Percentiles rank a stretch among this genome's conserved stretches.
phyloP scores from a whole-genome alignment of 2,329 filamentous ascomycete genomes.

The Venturia nashicola region DNA sequence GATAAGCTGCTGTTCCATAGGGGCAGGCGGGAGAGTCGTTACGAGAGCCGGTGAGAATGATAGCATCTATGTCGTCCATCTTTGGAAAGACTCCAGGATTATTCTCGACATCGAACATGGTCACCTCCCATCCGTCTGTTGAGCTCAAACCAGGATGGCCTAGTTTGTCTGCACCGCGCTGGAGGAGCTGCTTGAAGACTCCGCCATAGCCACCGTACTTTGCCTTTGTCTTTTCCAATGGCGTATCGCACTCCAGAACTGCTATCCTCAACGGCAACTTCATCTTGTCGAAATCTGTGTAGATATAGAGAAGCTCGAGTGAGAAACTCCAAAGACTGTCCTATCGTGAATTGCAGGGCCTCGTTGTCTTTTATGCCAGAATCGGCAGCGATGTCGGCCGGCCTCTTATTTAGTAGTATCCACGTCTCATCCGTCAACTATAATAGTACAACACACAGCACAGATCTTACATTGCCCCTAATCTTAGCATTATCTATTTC shows the following conservation, averaged over 20 bases:
- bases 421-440: not conserved
- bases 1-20: not conserved
- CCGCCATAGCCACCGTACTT: slow-evolving; percentile 63
- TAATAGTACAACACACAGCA: no score
- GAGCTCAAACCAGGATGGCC: slow-evolving; percentile 23
- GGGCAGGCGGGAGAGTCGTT: slow-evolving; percentile 13
- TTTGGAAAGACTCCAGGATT: slow-evolving; percentile 55
- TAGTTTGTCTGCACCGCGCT: slow-evolving; percentile 37
- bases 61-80: slow-evolving; percentile 63
- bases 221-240: slow-evolving; percentile 48
- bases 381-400: not conserved
- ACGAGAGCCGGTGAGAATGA: slow-evolving; percentile 67
- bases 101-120: slow-evolving; percentile 58
- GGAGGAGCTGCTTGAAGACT: slow-evolving; percentile 40
- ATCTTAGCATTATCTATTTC: no score
- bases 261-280: slow-evolving; percentile 53
- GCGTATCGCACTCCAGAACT: slow-evolving; percentile 78
- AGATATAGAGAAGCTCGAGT: not conserved
- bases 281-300: slow-evolving; percentile 3
- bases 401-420: not conserved
- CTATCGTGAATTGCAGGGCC: not conserved
- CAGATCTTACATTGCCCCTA: no score
- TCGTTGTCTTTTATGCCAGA: not conserved
- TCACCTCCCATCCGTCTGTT: slow-evolving; percentile 41
- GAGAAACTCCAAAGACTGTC: not conserved